phyloP scores from a whole-genome alignment of 495 filamentous ascomycete genomes.

The Tuber melanosporum region DNA sequence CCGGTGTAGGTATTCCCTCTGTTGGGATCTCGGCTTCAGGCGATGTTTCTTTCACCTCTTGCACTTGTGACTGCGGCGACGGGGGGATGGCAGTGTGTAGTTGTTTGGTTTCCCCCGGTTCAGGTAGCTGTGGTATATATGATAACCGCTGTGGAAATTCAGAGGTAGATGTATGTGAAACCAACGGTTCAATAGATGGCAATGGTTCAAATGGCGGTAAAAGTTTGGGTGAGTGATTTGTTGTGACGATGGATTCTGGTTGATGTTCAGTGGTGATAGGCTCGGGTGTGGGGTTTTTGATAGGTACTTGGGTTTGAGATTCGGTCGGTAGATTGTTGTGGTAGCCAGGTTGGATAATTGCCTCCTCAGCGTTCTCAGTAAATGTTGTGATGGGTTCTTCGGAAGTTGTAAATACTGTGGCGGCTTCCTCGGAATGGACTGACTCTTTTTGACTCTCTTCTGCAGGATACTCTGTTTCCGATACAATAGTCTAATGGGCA shows the following conservation, averaged over 20 bases:
- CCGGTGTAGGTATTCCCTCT: not conserved
- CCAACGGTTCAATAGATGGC: not conserved
- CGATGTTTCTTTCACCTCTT: not conserved
- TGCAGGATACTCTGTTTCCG: conserved; percentile 5
- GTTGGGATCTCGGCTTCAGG: not conserved
- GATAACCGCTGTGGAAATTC: not conserved
- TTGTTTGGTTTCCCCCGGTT: not conserved
- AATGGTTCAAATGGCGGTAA: not conserved
- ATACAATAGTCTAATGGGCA: not conserved
- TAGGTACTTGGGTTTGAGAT: conserved; percentile 6
- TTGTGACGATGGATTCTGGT: not conserved
- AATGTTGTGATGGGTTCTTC: conserved; percentile 17
- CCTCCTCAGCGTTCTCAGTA: conserved; percentile 35
- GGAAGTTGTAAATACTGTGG: conserved; percentile 22
- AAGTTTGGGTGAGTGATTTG: not conserved
- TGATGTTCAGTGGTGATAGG: not conserved
- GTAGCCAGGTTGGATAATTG: conserved; percentile 10
- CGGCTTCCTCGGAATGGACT: conserved; percentile 35
- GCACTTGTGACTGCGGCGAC: not conserved
- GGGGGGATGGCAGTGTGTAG: not conserved
- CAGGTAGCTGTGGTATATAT: not conserved
- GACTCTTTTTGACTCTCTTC: conserved; percentile 2
- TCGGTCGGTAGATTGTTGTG: conserved; percentile 8
- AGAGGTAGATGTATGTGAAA: not conserved
- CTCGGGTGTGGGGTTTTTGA: not conserved